Conservation (phyloP, 345 rosid genomes). For the Syzygium aromaticum region DNA sequence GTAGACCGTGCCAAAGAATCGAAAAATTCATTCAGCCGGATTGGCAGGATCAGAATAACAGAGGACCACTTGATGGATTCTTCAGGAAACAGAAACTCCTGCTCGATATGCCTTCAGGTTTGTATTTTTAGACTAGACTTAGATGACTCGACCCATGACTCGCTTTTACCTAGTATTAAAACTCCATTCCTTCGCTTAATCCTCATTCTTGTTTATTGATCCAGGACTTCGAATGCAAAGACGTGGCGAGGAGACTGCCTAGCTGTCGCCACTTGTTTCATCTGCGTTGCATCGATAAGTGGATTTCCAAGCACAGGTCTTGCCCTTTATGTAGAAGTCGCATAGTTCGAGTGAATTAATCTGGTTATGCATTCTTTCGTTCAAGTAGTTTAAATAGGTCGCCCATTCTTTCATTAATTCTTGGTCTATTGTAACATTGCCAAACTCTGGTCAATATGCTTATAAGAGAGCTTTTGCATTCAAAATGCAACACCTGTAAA, state of each 20-base stretch:
- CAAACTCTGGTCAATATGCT: not conserved
- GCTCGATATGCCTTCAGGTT: conserved; percentile 44
- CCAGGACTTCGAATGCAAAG: conserved; percentile 24
- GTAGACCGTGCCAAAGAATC: not conserved
- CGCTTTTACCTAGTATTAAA: not conserved
- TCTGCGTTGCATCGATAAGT: conserved; percentile 6
- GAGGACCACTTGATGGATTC: conserved; percentile 9
- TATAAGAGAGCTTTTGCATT: not conserved
- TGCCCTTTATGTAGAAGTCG: conserved; percentile 29
- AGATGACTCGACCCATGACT: not conserved
- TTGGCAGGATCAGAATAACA: conserved; percentile 9
- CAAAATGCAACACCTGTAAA: not conserved
- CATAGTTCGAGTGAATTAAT: not conserved
- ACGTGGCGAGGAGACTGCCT: conserved; percentile 15
- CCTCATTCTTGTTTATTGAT: not conserved
- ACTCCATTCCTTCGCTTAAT: not conserved
- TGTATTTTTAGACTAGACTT: not conserved
- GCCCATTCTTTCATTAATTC: not conserved
- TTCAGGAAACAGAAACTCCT: conserved; percentile 14
- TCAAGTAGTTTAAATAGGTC: not conserved
- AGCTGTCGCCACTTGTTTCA: conserved; percentile 25
- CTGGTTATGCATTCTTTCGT: not conserved
- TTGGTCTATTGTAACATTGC: not conserved
- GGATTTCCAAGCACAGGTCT: conserved; percentile 17
- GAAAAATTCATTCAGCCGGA: not conserved